phyloP scores from a whole-genome alignment of 768 basidiomycete genomes.

The Gymnopilus dilepis region DNA sequence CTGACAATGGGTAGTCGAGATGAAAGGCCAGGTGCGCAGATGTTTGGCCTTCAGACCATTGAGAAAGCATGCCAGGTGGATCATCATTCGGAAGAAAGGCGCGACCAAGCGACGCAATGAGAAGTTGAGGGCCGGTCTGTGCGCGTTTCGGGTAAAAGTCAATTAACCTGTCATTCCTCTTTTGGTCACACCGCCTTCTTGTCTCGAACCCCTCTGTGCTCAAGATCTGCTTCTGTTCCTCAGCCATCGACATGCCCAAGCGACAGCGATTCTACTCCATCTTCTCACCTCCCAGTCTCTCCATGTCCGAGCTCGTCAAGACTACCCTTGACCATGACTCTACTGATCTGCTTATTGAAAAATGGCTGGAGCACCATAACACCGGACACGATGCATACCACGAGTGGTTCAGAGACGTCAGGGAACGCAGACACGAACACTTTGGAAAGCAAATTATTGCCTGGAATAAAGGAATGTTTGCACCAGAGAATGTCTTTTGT shows the following conservation, averaged over 20 bases:
- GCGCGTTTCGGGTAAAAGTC: constrained; percentile 34
- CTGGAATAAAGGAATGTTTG: constrained; percentile 76
- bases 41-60: too few relatives aligned
- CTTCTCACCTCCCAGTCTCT: constrained; percentile 66
- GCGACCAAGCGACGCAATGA: neutral
- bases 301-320: constrained; percentile 80
- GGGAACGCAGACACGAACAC: constrained; percentile 66
- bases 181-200: constrained; percentile 28
- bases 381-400: constrained; percentile 68
- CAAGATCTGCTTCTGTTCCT: constrained; percentile 8
- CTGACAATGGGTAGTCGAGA: too few relatives aligned
- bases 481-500: constrained; percentile 81
- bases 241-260: constrained; percentile 41
- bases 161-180: constrained; percentile 22
- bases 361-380: constrained; percentile 78
- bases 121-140: constrained; percentile 37
- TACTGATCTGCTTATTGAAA: constrained; percentile 81
- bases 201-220: constrained; percentile 15
- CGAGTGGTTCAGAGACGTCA: constrained; percentile 76
- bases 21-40: too few relatives aligned
- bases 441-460: constrained; percentile 54
- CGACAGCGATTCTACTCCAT: constrained; percentile 62
- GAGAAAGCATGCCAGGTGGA: too few relatives aligned
- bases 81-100: too few relatives aligned
- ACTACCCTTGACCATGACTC: constrained; percentile 79